These are phyloP conservation scores for Steccherinum ochraceum DNA, from an alignment of 768 basidiomycete species.

Conservation along the genomic window DNA sequence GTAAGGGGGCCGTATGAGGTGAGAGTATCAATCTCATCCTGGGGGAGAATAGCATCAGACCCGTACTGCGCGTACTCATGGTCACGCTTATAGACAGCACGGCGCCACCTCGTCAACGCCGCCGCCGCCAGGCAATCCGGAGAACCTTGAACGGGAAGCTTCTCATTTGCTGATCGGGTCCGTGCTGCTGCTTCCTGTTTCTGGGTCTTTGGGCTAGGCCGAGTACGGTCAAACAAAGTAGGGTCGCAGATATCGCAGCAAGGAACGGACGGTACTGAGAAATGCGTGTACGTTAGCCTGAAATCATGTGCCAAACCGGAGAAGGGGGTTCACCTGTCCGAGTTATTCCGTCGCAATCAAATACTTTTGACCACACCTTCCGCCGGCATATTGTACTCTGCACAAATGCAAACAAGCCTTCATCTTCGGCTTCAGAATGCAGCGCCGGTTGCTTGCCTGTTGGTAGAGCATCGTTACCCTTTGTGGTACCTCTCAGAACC, in stretches of 20 bases:
- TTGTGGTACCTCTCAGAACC: conserved; percentile 1
- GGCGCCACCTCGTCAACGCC: neutral
- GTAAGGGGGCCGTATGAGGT: neutral
- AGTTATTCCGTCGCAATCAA: conserved; percentile 8
- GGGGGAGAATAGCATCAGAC: neutral
- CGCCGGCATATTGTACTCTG: conserved; percentile 23
- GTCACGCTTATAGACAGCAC: neutral
- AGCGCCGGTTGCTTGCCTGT: conserved; percentile 5
- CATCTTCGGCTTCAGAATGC: conserved; percentile 13
- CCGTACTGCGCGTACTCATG: neutral
- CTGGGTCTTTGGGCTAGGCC: conserved; percentile 1
- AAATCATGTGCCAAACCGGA: conserved; percentile 6
- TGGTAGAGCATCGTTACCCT: neutral
- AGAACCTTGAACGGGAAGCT: no score
- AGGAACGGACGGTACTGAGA: neutral
- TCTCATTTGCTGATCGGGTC: no score
- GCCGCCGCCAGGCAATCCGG: neutral
- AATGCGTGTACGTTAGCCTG: neutral
- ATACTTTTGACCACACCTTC: conserved; percentile 14
- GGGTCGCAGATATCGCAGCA: conserved; percentile 7
- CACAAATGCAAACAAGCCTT: conserved; percentile 25
- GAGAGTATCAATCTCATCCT: neutral
- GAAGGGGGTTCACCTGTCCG: neutral
- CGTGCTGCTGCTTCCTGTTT: no score
- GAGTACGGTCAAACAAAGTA: conserved; percentile 2